phyloP scores from a whole-genome alignment of 331 rosid species.

The Acacia pycnantha region DNA sequence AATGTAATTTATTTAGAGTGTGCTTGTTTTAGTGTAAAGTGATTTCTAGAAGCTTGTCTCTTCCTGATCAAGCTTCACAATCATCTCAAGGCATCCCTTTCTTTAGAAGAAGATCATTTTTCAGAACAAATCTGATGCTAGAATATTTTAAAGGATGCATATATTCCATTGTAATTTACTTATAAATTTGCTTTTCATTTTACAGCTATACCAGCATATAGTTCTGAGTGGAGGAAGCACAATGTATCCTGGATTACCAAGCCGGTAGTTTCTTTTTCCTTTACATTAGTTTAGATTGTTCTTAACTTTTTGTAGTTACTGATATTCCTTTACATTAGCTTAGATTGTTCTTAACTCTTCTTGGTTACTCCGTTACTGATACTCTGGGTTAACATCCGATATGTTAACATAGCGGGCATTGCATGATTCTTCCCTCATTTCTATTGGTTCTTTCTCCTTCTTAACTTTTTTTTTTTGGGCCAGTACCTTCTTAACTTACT shows the following conservation, averaged over 20 bases:
- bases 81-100: not conserved
- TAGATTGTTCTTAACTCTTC: constrained; percentile 14
- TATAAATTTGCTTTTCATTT: constrained; percentile 16
- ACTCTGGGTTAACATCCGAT: constrained; percentile 14
- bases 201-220: constrained; percentile 98
- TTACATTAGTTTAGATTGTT: constrained; percentile 26
- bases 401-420: constrained; percentile 10
- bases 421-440: constrained; percentile 13
- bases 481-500: constrained; percentile 10
- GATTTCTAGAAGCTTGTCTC: not conserved
- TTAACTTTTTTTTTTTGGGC: not conserved
- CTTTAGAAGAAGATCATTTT: not conserved
- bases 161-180: constrained; percentile 19
- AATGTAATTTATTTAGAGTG: not conserved
- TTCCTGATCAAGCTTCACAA: not conserved
- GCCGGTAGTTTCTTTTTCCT: constrained; percentile 68
- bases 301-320: constrained; percentile 6
- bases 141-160: not conserved
- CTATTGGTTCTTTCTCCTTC: constrained; percentile 20
- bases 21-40: not conserved
- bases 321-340: constrained; percentile 26
- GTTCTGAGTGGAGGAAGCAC: constrained; percentile 99
- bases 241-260: constrained; percentile 99
- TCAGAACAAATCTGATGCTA: not conserved
- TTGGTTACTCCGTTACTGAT: not conserved